Base-by-base conservation (phyloP, 2,329 filamentous ascomycete genomes). In the Verticillium tricorpus region DNA sequence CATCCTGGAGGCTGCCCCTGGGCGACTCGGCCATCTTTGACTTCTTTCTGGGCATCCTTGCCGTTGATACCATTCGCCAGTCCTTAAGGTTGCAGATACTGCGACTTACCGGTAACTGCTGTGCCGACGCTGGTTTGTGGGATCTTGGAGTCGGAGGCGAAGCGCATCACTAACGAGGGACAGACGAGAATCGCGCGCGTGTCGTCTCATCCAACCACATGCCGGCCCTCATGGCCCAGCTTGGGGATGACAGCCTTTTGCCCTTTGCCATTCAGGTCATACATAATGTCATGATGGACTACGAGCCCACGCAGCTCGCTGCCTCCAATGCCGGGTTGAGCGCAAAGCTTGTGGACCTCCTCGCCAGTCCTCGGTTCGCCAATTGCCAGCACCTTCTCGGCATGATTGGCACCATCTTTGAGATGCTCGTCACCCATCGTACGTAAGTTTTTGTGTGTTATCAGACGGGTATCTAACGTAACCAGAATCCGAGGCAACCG, bases 271-370 rank as follows among this genome's bases (percentile, higher is more conserved):
- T 88, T 50, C 83, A 85, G 0, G 86, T 88, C 8, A 72, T 89
- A 4, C 87, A 83, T 71, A 89, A 89, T 68, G 78, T 87, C 57
- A 80, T 85, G 60, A 80, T 88, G 15, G 86, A 89, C 69, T 88
- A 87, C 69, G 84, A 84, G 65, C 82, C 83, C 4, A 84, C 85
- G 17, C 86, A 89, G 66, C 71, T 74, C 15, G 78, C 84, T 9
- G 84, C 84, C 14, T 85, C 81, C 11, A 73, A 84, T 63, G 80
- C 80, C 3, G 73, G 75, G 4, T 73, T 89, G 25, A 85, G 79
- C 64, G 73, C 71, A 17, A 74, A 77, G 6, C 76, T 89, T 39
- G 73, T 85, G 40, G 69, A 75, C 12, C 75, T 87, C 17, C 72
- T 88, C 17, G 76, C 77, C 0, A 77, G 80, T 2, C 77, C 81